Conservation (phyloP, 208 protist species). For the Crithidia sp. region DNA sequence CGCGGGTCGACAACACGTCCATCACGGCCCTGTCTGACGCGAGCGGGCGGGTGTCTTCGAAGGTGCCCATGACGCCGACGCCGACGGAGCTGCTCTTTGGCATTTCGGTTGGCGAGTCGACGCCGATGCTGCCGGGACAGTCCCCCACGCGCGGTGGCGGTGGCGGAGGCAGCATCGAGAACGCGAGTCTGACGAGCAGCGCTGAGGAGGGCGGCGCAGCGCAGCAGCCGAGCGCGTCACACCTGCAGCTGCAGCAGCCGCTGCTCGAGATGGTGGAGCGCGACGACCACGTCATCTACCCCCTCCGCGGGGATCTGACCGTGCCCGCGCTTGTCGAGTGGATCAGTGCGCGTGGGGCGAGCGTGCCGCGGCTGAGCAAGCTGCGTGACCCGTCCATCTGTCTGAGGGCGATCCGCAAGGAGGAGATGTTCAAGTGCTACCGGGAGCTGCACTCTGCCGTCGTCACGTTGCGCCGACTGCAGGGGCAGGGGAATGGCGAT, state of each 20-base stretch:
- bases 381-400: conserved; percentile 52
- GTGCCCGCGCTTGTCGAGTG: conserved; percentile 56
- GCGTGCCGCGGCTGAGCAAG: conserved; percentile 34
- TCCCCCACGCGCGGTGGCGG: neutral
- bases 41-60: neutral
- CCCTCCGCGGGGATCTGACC: conserved; percentile 48
- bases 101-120: conserved; percentile 14
- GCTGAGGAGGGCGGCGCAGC: neutral
- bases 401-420: conserved; percentile 50
- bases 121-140: neutral
- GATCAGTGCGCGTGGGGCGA: conserved; percentile 54
- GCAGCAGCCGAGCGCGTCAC: neutral
- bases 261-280: conserved; percentile 16
- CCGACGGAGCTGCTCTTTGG: conserved; percentile 37
- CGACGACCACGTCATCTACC: conserved; percentile 42
- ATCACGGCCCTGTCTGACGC: neutral
- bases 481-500: conserved; percentile 27
- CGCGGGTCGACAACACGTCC: neutral
- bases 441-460: conserved; percentile 63
- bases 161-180: neutral
- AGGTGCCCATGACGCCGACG: neutral
- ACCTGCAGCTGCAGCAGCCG: neutral
- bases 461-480: conserved; percentile 66
- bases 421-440: conserved; percentile 61
- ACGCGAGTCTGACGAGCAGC: conserved; percentile 7